Base-by-base conservation (phyloP, 108 stramenopile species). In the Hondaea fermentalgiana region DNA sequence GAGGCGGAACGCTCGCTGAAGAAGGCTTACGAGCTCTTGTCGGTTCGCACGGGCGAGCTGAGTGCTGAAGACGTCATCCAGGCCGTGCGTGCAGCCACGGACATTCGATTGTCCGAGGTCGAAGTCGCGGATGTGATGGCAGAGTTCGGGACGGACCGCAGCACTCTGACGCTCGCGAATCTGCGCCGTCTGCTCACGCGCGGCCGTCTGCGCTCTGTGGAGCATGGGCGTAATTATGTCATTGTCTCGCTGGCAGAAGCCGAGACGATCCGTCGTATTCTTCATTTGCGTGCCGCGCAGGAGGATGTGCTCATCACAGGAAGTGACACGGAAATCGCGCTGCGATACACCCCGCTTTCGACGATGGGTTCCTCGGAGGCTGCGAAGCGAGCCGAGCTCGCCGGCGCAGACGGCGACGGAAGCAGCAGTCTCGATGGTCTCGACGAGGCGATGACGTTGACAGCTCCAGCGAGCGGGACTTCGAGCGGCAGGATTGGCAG, bases 261-360 rank as follows among this genome's bases (percentile, higher is more conserved):
- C 8, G 89, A 90, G 60, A 87, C 83, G 17, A 23, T 87, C 25
- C 89, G 89, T n/a, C 83, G 89, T 4, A 23, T 59, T 5, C 51
- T 90, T 21, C 89, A 90, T 42, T 83, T 83, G 51, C 76, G 4
- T 35, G 76, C 49, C 16, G 44, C 47, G 35, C 28, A 35, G 19
- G 58, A 59, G 19, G 47, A 87, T 14, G 58, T 6, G 12, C 58
- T 90, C 29, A 90, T 90, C 58, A 58, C 60, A 6, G 60, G 53
- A 6, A 72, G 28, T 2, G 60, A 59, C 4, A 90, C 89, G 57
- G 89, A 90, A 59, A 25, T 90, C 5, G 87, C 89, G 14, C 58
- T 90, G 89, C 89, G 89, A 1, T 90, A 90, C 59, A 42, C 89
- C 16, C 87, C 87, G 4, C 16, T 90, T 6, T 83, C 76, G n/a